Evolutionary conservation across 306 rosid species (phyloP).

Genomic region (Quercus dentata): DNA sequence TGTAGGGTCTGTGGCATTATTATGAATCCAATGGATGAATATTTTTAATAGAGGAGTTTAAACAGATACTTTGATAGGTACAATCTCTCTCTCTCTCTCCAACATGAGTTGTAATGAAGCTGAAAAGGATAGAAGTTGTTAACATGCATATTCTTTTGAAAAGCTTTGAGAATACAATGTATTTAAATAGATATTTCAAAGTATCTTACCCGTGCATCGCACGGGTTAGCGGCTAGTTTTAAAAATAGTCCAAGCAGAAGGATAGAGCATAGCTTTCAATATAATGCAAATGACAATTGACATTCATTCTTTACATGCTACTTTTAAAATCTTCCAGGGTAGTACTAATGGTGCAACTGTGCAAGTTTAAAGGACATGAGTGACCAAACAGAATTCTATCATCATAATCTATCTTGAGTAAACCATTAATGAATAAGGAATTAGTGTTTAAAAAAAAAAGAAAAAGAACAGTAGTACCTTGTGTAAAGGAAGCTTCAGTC

Average conservation of each 20-base stretch:
- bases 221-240: no score
- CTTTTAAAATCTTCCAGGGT: not conserved
- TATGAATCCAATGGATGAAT: no score
- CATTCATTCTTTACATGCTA: not conserved
- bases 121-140: no score
- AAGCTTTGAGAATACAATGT: no score
- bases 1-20: no score
- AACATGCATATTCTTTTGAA: no score
- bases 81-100: no score
- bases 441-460: not conserved
- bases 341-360: not conserved
- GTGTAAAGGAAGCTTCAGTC: conserved; percentile 55
- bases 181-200: no score
- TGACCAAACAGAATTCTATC: not conserved
- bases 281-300: not conserved
- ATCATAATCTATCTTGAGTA: not conserved
- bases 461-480: conserved; percentile 35
- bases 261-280: not conserved
- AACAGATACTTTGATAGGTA: no score
- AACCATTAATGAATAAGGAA: not conserved
- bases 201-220: no score
- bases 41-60: no score
- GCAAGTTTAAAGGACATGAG: not conserved
- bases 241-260: conserved; percentile 2
- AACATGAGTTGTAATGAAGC: no score